phyloP scores from a whole-genome alignment of 2,329 filamentous ascomycete genomes.

The Penicillium sp. region DNA sequence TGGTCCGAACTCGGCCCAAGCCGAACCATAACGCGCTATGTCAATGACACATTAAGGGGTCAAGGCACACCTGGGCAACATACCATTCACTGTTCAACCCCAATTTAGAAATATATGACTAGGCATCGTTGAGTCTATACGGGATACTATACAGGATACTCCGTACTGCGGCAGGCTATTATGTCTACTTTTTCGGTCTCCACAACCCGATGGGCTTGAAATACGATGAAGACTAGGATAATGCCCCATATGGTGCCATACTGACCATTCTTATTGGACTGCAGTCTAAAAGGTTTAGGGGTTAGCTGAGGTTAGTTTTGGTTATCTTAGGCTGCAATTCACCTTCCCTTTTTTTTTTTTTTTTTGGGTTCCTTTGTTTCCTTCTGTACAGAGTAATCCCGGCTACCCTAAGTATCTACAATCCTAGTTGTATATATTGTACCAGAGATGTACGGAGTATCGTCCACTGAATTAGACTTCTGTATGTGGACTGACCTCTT shows the following conservation, averaged over 20 bases:
- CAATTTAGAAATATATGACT: not conserved
- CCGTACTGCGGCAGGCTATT: constrained; percentile 8
- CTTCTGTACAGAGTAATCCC: not conserved
- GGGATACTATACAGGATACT: not conserved
- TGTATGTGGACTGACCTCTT: constrained; percentile 15
- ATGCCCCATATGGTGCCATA: constrained; percentile 8
- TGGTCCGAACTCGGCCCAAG: constrained; percentile 8
- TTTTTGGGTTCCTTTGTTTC: not conserved
- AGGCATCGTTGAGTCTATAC: not conserved
- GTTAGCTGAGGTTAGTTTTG: not conserved
- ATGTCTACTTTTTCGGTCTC: constrained; percentile 15
- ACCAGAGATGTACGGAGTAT: not conserved
- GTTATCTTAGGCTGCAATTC: not conserved
- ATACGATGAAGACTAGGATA: constrained; percentile 12
- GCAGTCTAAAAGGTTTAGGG: not conserved
- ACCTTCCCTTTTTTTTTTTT: not conserved
- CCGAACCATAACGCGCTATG: constrained; percentile 10
- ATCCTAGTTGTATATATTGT: not conserved
- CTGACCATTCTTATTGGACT: constrained; percentile 10
- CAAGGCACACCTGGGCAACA: not conserved
- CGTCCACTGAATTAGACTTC: not conserved
- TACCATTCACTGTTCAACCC: not conserved
- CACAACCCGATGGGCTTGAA: constrained; percentile 21
- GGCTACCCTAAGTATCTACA: not conserved
- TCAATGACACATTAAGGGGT: not conserved